Conservation (phyloP, 805 yeast genomes). For the Tetrapisispora fleetii region DNA sequence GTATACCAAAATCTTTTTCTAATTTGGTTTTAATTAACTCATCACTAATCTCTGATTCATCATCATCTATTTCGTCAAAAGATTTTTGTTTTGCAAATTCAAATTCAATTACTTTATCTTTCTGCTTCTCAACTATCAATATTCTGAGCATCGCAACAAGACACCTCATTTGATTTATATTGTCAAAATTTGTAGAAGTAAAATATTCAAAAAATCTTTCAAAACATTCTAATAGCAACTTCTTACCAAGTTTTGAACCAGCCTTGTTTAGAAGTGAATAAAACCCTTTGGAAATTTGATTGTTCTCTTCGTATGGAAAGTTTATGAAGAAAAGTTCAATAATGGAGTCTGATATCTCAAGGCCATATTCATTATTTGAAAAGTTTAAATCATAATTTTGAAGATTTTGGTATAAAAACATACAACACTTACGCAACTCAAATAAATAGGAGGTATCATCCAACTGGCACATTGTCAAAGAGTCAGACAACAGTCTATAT, state of each 20-base stretch:
- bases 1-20: slow-evolving; percentile 18
- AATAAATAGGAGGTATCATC: slow-evolving; percentile 28
- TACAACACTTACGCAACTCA: slow-evolving; percentile 38
- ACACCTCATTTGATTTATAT: slow-evolving; percentile 36
- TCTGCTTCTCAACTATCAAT: slow-evolving; percentile 40
- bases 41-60: background rate
- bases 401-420: slow-evolving; percentile 35
- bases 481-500: slow-evolving; percentile 32
- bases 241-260: slow-evolving; percentile 23
- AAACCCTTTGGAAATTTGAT: slow-evolving; percentile 29
- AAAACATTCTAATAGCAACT: slow-evolving; percentile 27
- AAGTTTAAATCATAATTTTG: slow-evolving; percentile 22
- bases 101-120: slow-evolving; percentile 51
- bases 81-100: slow-evolving; percentile 39
- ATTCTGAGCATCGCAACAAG: slow-evolving; percentile 32
- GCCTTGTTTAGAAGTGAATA: slow-evolving; percentile 31
- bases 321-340: slow-evolving; percentile 34
- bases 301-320: slow-evolving; percentile 12
- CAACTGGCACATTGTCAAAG: slow-evolving; percentile 23
- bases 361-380: slow-evolving; percentile 28
- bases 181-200: slow-evolving; percentile 8
- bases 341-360: slow-evolving; percentile 34
- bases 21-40: background rate
- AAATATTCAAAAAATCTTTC: slow-evolving; percentile 31
- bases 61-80: slow-evolving; percentile 14